Evolutionary conservation across 129 eudicot species (phyloP), one percentile per base, ranked within the genome.

Genomic region (Tanacetum coccineum): DNA sequence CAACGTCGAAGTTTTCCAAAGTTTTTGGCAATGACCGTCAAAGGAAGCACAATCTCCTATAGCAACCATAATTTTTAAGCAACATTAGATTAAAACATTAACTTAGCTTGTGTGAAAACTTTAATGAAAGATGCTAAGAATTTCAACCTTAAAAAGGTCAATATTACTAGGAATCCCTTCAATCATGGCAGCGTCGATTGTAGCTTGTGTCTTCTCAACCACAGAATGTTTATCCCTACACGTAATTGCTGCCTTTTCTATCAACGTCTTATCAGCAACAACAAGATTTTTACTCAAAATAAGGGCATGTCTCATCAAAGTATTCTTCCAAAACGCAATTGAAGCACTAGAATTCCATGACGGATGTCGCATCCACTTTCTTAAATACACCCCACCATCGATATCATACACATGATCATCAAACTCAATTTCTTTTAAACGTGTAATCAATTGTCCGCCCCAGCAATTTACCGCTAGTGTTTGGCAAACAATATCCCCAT

Each of bases 131-230:
- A 74, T 17, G 22, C 60, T 13, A 68, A 30, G 42, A 59, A 62
- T 60, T n/a, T 75, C 44, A 70, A 88, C 98, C 98, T 93, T 93
- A 52, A 93, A 88, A 82, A 93, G 96, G 66, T 93, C 98, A 64
- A 93, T 88, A 73, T 93, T 93, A 77, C 91, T 88, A 28, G 98
- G 98, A 68, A 93, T 93, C 68, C 98, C 98, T 75, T 93, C 98
- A 58, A 93, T 83, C 86, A 84, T 93, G n/a, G 98, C 98, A 63
- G 98, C 96, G 74, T 88, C 83, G 15, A 93, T 93, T 20, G 98
- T 93, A 22, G 98, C 98, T 74, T 86, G 96, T 11, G 98, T 88
- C 80, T 84, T 88, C 71, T 93, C 95, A 46, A 82, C 96, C 64
- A 74, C 89, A 13, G 72, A 52, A 46, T 64, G 70, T 67, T 79